Percentiles rank a stretch among this genome's conserved stretches.
These are phyloP conservation scores for Ilyonectria robusta DNA, from an alignment of 2,329 filamentous ascomycete genomes.

Conservation along the genomic window DNA sequence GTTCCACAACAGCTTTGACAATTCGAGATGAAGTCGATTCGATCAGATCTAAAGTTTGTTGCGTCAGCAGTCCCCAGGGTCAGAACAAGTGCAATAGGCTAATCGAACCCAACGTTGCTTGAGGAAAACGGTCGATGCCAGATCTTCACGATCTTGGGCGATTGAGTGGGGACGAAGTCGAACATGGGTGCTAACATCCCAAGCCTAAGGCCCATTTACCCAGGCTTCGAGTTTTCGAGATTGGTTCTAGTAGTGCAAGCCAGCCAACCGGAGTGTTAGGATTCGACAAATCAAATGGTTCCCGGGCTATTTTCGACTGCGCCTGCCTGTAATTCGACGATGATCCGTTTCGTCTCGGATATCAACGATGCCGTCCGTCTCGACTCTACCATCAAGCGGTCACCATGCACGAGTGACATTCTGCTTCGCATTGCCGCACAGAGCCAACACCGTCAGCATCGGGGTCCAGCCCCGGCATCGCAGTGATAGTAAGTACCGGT, in stretches of 20 bases:
- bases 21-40: no score
- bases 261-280: neutral
- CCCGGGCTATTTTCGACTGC: neutral
- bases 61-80: no score
- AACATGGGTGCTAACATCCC: no score
- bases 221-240: conserved; percentile 6
- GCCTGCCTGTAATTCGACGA: conserved; percentile 1
- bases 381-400: neutral
- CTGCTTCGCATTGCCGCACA: neutral
- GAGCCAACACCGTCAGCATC: neutral
- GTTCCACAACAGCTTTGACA: no score
- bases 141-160: neutral
- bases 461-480: neutral
- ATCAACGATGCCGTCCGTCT: neutral
- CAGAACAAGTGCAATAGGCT: no score
- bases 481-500: neutral
- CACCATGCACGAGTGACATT: neutral
- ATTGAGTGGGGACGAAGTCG: neutral
- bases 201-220: no score
- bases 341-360: neutral
- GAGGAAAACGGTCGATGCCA: no score
- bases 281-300: neutral
- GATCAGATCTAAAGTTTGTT: no score
- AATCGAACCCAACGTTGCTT: no score
- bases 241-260: conserved; percentile 6